Evolutionary conservation across 805 yeast genomes (phyloP).

Genomic region (Wickerhamiella shivajii): DNA sequence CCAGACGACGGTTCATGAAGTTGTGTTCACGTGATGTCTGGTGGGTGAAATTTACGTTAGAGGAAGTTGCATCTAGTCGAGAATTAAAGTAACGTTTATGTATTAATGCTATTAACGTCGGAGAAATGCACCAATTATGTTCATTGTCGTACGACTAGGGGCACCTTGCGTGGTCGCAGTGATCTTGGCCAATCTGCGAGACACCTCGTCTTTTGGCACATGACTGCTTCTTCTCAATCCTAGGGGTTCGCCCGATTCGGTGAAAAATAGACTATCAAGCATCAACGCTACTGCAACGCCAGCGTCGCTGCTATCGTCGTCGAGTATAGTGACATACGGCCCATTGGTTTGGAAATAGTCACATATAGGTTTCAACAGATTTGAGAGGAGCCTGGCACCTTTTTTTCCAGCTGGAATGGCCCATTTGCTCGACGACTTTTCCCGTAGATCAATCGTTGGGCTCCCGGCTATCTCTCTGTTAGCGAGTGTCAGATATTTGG

Average conservation of each 20-base stretch:
- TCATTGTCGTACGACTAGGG: conserved; percentile 67
- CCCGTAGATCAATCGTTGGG: too few species aligned
- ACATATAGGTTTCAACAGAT: conserved; percentile 32
- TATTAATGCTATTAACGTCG: conserved; percentile 5
- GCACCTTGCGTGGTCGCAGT: conserved; percentile 38
- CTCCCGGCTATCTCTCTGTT: too few species aligned
- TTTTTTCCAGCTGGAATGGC: conserved; percentile 33
- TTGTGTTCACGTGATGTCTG: background rate
- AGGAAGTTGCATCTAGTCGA: background rate
- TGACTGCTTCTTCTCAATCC: conserved; percentile 12
- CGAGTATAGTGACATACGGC: conserved; percentile 30
- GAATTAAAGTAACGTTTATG: background rate
- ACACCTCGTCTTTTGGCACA: conserved; percentile 38
- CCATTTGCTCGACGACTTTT: conserved; percentile 8
- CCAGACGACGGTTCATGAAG: too few species aligned
- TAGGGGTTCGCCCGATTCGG: conserved; percentile 28
- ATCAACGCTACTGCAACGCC: conserved; percentile 46
- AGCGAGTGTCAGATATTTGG: too few species aligned
- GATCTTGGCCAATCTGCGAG: conserved; percentile 40
- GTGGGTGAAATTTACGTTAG: background rate
- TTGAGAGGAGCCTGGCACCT: conserved; percentile 49
- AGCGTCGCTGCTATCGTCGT: conserved; percentile 54
- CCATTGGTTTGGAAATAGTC: conserved; percentile 15
- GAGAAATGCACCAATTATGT: conserved; percentile 20
- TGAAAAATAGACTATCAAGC: conserved; percentile 34